A percentile compares a stretch with the other conserved stretches of the same genome.
These are phyloP conservation scores for Areca catechu DNA, from an alignment of 176 grass and related monocot species.

Conservation along the genomic window DNA sequence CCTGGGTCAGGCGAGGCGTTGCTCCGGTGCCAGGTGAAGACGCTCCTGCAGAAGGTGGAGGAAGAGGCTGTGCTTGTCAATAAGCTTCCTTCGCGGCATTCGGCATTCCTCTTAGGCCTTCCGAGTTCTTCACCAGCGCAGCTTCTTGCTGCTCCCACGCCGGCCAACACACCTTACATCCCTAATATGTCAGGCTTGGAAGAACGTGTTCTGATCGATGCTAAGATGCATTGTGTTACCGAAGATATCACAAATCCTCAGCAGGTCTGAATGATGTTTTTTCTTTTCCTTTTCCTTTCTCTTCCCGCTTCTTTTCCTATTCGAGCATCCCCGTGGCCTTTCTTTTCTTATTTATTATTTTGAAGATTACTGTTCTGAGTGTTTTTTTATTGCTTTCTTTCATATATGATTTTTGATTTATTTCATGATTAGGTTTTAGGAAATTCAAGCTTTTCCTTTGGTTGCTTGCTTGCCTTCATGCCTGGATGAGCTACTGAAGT, in stretches of 20 bases:
- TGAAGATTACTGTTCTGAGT: too few species aligned
- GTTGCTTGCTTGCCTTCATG: too few species aligned
- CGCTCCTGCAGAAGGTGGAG: slow-evolving; percentile 70
- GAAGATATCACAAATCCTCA: neutral
- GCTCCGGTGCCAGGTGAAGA: slow-evolving; percentile 77
- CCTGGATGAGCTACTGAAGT: too few species aligned
- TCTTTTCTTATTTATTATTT: too few species aligned
- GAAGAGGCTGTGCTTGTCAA: slow-evolving; percentile 33
- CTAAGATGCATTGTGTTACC: too few species aligned
- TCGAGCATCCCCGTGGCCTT: too few species aligned
- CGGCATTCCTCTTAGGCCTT: slow-evolving; percentile 24
- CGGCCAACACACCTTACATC: slow-evolving; percentile 62
- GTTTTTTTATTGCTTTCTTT: too few species aligned
- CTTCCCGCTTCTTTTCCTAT: too few species aligned
- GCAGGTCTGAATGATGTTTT: slow-evolving; percentile 7
- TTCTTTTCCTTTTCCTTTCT: too few species aligned
- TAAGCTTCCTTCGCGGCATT: neutral
- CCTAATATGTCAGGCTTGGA: neutral
- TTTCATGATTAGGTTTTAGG: too few species aligned
- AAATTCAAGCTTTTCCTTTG: too few species aligned
- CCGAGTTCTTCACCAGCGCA: slow-evolving; percentile 43
- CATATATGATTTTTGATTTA: too few species aligned
- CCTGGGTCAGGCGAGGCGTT: slow-evolving; percentile 74
- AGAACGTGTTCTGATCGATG: neutral
- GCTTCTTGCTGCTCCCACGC: slow-evolving; percentile 68